Percentiles rank a stretch among this genome's conserved stretches.
phyloP scores from a whole-genome alignment of 2,329 filamentous ascomycete species.

The Amphichorda felina region DNA sequence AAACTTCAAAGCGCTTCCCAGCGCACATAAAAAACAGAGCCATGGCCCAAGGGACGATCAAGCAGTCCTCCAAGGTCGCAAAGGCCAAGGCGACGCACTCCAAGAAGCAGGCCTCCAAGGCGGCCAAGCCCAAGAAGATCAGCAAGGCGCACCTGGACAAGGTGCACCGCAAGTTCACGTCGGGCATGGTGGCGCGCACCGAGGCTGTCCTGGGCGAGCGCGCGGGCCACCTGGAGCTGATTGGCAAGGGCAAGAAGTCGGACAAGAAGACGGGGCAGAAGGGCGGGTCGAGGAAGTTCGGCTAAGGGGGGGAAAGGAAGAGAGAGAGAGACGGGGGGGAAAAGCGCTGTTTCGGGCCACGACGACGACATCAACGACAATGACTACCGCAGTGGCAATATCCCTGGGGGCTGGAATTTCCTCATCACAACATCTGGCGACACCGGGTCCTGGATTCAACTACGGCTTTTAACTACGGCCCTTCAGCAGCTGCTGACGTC shows the following conservation, averaged over 20 bases:
- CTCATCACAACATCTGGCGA: no score
- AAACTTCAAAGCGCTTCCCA: no score
- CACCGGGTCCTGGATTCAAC: no score
- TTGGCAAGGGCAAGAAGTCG: conserved; percentile 41
- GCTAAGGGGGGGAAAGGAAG: conserved; percentile 21
- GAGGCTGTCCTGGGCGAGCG: conserved; percentile 47
- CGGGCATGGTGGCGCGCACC: conserved; percentile 40
- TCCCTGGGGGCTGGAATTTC: no score
- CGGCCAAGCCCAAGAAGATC: conserved; percentile 32
- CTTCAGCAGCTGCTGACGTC: conserved; percentile 4
- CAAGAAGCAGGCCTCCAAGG: conserved; percentile 29
- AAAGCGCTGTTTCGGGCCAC: neutral
- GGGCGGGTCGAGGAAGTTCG: conserved; percentile 44
- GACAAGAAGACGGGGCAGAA: conserved; percentile 25
- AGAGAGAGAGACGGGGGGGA: neutral
- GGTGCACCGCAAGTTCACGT: conserved; percentile 40
- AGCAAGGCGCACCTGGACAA: conserved; percentile 35
- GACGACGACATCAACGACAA: no score
- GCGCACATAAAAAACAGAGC: neutral
- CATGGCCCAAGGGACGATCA: conserved; percentile 45
- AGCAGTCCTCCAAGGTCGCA: conserved; percentile 29
- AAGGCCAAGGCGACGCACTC: conserved; percentile 27
- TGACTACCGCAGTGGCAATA: no score
- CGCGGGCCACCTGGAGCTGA: conserved; percentile 47
- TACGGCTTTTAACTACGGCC: no score